phyloP scores from a whole-genome alignment of 2,329 filamentous ascomycete genomes.

The Fusarium sterilihyphosum region DNA sequence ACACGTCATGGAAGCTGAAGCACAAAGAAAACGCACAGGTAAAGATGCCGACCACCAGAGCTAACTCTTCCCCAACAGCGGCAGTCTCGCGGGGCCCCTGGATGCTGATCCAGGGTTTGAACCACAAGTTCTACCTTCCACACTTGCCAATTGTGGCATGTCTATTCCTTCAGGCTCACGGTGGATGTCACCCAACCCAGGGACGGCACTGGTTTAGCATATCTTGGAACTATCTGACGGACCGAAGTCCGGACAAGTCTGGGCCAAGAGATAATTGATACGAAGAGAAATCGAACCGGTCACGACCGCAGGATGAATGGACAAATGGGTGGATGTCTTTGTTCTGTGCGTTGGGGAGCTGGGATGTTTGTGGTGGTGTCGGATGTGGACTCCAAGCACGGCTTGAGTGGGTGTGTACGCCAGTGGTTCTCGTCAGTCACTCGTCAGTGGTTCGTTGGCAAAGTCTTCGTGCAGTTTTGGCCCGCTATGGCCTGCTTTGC shows the following conservation, averaged over 20 bases:
- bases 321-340: constrained; percentile 35
- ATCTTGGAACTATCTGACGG: constrained; percentile 12
- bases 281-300: constrained; percentile 20
- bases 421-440: constrained; percentile 27
- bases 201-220: constrained; percentile 20
- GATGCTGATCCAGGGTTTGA: constrained; percentile 17
- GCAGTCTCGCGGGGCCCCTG: constrained; percentile 32
- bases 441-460: constrained; percentile 34
- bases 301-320: constrained; percentile 25
- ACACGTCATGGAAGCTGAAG: background rate
- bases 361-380: constrained; percentile 40
- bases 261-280: constrained; percentile 21
- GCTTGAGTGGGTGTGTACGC: constrained; percentile 34
- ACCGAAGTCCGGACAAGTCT: constrained; percentile 29
- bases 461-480: constrained; percentile 30
- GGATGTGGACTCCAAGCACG: constrained; percentile 33
- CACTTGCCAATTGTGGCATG: constrained; percentile 5
- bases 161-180: background rate
- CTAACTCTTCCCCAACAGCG: constrained; percentile 15
- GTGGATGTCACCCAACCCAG: constrained; percentile 18
- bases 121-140: constrained; percentile 10
- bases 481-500: constrained; percentile 35
- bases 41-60: constrained; percentile 2
- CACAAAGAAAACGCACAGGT: constrained; percentile 1
- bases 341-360: constrained; percentile 32